Base-by-base conservation (phyloP, 1,284 basidiomycete species). In the Ustilago sp. region DNA sequence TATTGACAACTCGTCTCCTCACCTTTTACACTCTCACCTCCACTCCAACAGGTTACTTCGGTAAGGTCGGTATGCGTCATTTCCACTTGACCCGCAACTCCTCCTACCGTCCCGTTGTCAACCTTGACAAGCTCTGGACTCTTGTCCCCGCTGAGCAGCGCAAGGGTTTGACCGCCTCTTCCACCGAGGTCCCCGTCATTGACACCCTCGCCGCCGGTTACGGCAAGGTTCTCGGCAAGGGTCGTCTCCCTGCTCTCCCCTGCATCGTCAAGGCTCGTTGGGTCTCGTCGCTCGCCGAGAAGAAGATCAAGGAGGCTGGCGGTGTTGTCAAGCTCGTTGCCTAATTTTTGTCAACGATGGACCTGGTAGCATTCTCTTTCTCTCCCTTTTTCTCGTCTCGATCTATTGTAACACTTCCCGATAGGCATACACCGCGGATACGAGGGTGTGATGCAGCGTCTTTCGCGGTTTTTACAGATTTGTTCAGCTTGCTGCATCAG, bases 61-160 rank as follows among this genome's bases (percentile, higher is more conserved):
- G 94, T 90, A 98, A 98, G 89, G 87, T 88, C 71, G 87, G 87
- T 94, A 98, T 98, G 95, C 92, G 96, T 86, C 92, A 93, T 89
- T 99, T 93, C 94, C 96, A 99, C 88, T 88, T 94, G 79, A 95
- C 94, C 72, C 92, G 92, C 88, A 98, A 98, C 89, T 88, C 90
- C 83, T 90, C 91, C 88, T 95, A 93, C 94, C 90, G 92, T 81
- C 95, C 95, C 38, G 93, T 92, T 85, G 93, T 99, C 91, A 99
- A 99, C 90, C 77, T 85, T 19, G 84, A 86, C 81, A 86, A 85
- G 81, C 79, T 86, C 64, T 86, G 84, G 84, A 83, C 84, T 8
- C 80, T 86, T 50, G 83, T 86, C 23, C 80, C 84, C 47, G 83
- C 80, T 51, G 84, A 86, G 76, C 76, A 83, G 58, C 81, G 83